Evolutionary conservation across 768 basidiomycete species (phyloP).

Genomic region (Hortiboletus flavorubellus): DNA sequence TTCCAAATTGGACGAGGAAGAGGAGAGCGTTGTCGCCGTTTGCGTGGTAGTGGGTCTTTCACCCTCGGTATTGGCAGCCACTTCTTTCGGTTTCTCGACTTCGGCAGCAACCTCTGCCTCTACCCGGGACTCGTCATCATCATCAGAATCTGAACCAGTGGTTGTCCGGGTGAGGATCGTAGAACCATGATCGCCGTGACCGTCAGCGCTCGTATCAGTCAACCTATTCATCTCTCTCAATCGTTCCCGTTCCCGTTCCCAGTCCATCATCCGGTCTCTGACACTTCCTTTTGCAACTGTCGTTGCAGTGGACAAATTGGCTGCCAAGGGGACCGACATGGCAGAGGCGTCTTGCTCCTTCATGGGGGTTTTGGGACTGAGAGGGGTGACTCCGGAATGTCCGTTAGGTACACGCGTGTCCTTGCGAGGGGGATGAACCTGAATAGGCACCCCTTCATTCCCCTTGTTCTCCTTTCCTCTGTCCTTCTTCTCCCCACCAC

Average conservation of each 20-base stretch:
- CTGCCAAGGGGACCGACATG: constrained; percentile 7
- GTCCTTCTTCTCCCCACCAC: constrained; percentile 29
- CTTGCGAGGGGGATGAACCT: constrained; percentile 5
- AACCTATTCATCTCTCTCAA: constrained; percentile 65
- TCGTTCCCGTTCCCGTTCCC: constrained; percentile 70
- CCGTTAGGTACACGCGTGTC: constrained; percentile 2
- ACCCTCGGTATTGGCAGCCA: neutral
- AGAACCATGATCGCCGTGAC: constrained; percentile 37
- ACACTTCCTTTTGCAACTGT: constrained; percentile 32
- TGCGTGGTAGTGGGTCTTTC: constrained; percentile 8
- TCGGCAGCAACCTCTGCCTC: constrained; percentile 28
- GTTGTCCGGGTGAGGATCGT: constrained; percentile 18
- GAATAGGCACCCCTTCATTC: constrained; percentile 15
- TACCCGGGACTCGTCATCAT: constrained; percentile 25
- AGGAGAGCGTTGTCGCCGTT: constrained; percentile 17
- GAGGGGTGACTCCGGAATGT: neutral
- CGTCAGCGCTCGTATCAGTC: constrained; percentile 49
- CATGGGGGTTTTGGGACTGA: constrained; percentile 16
- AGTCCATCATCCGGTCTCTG: constrained; percentile 65
- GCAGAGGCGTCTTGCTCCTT: constrained; percentile 13
- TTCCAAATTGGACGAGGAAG: constrained; percentile 23
- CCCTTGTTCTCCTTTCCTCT: constrained; percentile 28
- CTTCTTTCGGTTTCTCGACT: constrained; percentile 1
- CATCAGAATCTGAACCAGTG: constrained; percentile 18
- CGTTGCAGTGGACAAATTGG: constrained; percentile 18